Base-by-base conservation (phyloP, 495 filamentous ascomycete species). In the Zalerion maritima region DNA sequence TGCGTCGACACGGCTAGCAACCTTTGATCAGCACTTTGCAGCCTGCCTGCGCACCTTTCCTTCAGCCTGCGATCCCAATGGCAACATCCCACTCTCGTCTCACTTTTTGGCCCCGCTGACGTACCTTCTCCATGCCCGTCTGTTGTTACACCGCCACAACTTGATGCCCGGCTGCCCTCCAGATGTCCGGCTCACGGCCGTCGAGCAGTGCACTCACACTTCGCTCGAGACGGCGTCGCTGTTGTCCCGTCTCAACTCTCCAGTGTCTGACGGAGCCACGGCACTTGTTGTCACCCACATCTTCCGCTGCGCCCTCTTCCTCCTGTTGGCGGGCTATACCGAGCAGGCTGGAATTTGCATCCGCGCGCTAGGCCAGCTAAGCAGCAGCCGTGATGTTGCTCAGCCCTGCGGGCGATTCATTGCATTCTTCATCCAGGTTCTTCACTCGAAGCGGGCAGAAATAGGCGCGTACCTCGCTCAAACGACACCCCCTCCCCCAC, bases 61-160 rank as follows among this genome's bases (percentile, higher is more conserved):
- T 1, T 55, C 71, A 11, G 55, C 73, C 14, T 85, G 75, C 43
- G 74, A 85, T 32, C 66, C 72, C 9, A 58, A 62, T 11, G 67
- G 70, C 24, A 55, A 67, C 18, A 62, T 71, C 4, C 58, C 73
- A 15, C 61, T 94, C 23, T 73, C 92, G 34, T 81, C 84, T 5
- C 64, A 69, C 21, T 67, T 73, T 11, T 54, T 94, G 18, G 67
- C 71, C 23, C 75, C 83, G 2, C 62, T 89, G 8, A 59, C 78
- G 34, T 75, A 79, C 42, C 69, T 94, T 13, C 80, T 93, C 39
- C 81, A 81, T 39, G 76, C 78, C 14, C 78, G 85, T 15, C 62
- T 94, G 14, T 58, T 86, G 13, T 72, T 97, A 12, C 83, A 94
- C 54, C 80, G 89, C 8, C 86, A 93, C 43, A 97, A 96, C 43